phyloP scores from a whole-genome alignment of 1,139 yeast genomes.

The Geotrichum carabidarum region DNA sequence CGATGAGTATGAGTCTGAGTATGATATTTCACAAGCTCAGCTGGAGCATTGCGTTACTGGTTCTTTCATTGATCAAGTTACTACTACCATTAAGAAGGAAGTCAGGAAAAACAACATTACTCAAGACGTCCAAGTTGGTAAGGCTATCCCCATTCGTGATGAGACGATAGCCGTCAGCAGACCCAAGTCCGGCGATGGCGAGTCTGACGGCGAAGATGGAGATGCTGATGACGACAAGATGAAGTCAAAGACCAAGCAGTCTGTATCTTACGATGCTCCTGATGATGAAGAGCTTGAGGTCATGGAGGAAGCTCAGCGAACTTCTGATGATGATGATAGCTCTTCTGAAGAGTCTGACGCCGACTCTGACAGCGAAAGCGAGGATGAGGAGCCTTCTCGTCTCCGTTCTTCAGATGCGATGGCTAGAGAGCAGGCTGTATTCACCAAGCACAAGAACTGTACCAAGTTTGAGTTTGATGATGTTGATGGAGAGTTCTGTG shows the following conservation, averaged over 20 bases:
- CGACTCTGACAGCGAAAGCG: slow-evolving; percentile 33
- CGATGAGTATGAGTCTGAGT: slow-evolving; percentile 77
- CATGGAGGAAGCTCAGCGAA: slow-evolving; percentile 59
- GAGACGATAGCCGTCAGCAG: slow-evolving; percentile 23
- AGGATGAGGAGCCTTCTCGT: slow-evolving; percentile 24
- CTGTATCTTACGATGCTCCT: slow-evolving; percentile 90
- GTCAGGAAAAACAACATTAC: slow-evolving; percentile 73
- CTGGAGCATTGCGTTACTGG: slow-evolving; percentile 64
- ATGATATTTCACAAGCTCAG: slow-evolving; percentile 77
- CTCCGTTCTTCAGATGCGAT: slow-evolving; percentile 43
- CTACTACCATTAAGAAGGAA: slow-evolving; percentile 69
- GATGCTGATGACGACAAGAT: slow-evolving; percentile 68
- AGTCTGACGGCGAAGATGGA: slow-evolving; percentile 39
- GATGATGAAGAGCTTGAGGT: slow-evolving; percentile 90
- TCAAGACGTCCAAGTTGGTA: slow-evolving; percentile 61
- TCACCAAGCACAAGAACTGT: slow-evolving; percentile 65
- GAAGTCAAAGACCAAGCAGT: slow-evolving; percentile 64
- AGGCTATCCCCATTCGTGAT: slow-evolving; percentile 43
- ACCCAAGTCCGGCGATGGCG: slow-evolving; percentile 35
- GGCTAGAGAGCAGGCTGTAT: slow-evolving; percentile 79
- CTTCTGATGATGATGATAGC: slow-evolving; percentile 42
- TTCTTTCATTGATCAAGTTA: slow-evolving; percentile 65
- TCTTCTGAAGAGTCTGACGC: slow-evolving; percentile 38
- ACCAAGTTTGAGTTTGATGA: slow-evolving; percentile 88
- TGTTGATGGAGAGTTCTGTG: slow-evolving; percentile 84